phyloP scores from a whole-genome alignment of 169 alveolate species.

The Cytauxzoon felis region DNA sequence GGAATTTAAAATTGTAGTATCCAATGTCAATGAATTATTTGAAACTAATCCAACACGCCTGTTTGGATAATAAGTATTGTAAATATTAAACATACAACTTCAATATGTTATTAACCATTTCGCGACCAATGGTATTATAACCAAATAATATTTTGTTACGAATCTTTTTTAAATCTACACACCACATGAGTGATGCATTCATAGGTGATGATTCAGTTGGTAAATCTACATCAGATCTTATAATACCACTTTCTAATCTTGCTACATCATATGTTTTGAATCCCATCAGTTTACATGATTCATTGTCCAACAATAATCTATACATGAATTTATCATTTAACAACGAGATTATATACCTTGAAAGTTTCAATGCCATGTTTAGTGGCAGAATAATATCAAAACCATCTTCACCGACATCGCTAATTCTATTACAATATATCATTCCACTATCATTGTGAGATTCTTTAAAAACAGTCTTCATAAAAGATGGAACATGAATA shows the following conservation, averaged over 20 bases:
- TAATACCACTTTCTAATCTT: conserved; percentile 73
- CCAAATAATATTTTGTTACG: conserved; percentile 63
- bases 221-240: conserved; percentile 63
- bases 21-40: conserved; percentile 1
- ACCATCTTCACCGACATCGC: conserved; percentile 77
- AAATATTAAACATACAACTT: conserved; percentile 29
- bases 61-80: background rate
- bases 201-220: conserved; percentile 69
- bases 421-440: conserved; percentile 46
- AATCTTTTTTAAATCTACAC: conserved; percentile 62
- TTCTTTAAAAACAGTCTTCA: conserved; percentile 11
- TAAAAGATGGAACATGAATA: conserved; percentile 1
- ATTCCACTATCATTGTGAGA: conserved; percentile 8
- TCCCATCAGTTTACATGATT: conserved; percentile 54
- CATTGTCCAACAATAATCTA: conserved; percentile 41
- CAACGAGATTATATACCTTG: conserved; percentile 7
- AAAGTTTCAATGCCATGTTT: conserved; percentile 15
- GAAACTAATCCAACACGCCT: conserved; percentile 54
- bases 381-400: conserved; percentile 62
- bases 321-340: background rate
- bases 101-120: conserved; percentile 34
- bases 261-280: conserved; percentile 64
- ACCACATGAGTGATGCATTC: conserved; percentile 70
- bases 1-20: conserved; percentile 14
- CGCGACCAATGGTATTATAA: conserved; percentile 33